phyloP scores from a whole-genome alignment of 306 rosid species.

The Psophocarpus tetragonolobus region DNA sequence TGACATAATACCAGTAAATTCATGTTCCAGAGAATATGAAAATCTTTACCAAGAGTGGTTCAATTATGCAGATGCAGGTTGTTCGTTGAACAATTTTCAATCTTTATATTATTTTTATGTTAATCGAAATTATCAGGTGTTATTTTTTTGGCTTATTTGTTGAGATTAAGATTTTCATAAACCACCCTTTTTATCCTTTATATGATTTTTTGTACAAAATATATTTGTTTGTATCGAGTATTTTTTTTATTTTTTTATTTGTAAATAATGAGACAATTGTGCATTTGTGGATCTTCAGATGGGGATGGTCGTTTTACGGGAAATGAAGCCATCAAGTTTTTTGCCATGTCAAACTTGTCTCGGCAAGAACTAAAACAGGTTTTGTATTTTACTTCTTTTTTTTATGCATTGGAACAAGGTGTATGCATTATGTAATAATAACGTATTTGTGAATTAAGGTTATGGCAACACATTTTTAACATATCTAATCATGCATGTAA shows the following conservation, averaged over 20 bases:
- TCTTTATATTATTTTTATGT: not conserved
- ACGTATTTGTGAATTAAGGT: not conserved
- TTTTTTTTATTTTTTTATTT: not conserved
- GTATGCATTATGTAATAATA: not conserved
- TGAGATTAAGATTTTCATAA: not conserved
- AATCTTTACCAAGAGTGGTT: constrained; percentile 79
- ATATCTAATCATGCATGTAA: too few species aligned
- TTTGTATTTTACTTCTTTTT: not conserved
- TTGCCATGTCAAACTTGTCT: constrained; percentile 69
- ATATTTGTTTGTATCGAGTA: not conserved
- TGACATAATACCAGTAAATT: constrained; percentile 39
- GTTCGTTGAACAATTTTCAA: not conserved
- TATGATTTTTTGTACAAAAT: not conserved
- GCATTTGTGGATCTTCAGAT: constrained; percentile 48
- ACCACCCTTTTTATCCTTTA: not conserved
- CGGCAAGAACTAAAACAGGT: constrained; percentile 92
- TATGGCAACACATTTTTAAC: not conserved
- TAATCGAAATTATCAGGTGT: not conserved
- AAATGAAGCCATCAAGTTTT: constrained; percentile 77
- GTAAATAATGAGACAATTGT: constrained; percentile 1
- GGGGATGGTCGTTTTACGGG: constrained; percentile 91
- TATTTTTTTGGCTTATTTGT: not conserved
- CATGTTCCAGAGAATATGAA: constrained; percentile 64
- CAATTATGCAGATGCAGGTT: constrained; percentile 81
- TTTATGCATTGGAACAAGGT: not conserved